Percentiles rank a stretch among this genome's conserved stretches.
Conservation (phyloP, 306 rosid genomes). For the Castanopsis chinensis region DNA sequence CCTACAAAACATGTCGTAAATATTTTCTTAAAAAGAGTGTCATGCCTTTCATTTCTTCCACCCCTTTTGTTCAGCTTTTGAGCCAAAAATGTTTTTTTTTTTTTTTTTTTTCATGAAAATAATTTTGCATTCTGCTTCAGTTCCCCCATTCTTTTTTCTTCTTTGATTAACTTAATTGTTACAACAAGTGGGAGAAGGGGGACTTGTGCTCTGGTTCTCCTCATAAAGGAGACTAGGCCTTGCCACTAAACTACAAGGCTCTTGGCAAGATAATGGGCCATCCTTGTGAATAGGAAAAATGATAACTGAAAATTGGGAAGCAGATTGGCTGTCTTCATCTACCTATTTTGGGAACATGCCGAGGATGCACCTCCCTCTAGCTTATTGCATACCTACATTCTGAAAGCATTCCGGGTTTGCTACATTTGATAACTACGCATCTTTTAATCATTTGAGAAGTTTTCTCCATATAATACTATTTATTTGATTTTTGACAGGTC, state of each 20-base stretch:
- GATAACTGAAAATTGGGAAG: background rate
- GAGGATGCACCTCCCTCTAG: background rate
- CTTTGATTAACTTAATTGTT: too few relatives aligned
- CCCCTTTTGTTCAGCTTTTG: background rate
- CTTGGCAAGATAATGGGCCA: background rate
- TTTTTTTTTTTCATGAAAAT: background rate
- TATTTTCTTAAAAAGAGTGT: background rate
- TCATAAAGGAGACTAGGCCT: too few relatives aligned
- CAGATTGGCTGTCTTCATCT: background rate
- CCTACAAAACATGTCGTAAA: background rate
- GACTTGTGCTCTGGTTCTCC: too few relatives aligned
- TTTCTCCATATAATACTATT: slow-evolving; percentile 9
- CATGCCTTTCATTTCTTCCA: background rate
- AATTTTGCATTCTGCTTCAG: background rate
- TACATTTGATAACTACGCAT: background rate
- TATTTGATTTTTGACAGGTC: slow-evolving; percentile 56
- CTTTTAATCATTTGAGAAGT: background rate
- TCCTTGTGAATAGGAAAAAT: background rate
- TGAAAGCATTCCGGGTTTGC: background rate
- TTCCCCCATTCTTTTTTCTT: background rate
- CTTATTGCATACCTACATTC: background rate
- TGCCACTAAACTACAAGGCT: too few relatives aligned
- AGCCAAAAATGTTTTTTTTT: too few relatives aligned
- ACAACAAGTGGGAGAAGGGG: too few relatives aligned
- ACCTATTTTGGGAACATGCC: background rate